Base-by-base conservation (phyloP, 257 asterid genomes). In the Mitragyna speciosa region DNA sequence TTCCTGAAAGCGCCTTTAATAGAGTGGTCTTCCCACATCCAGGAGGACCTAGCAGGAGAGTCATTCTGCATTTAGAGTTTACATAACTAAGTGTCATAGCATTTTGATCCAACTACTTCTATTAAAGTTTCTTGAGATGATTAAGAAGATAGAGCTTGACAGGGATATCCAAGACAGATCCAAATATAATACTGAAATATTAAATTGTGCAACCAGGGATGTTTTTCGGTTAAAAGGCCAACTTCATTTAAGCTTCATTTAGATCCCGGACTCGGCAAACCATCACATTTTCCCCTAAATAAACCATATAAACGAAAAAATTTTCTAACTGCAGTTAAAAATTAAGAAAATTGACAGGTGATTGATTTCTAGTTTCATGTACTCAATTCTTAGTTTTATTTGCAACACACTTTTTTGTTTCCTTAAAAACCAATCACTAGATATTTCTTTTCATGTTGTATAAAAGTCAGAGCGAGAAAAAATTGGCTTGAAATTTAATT, bases 11-110 rank as follows among this genome's bases (percentile, higher is more conserved):
- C 33, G 94, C 94, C 82, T 90, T 90, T 88, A 91, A 83, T 52
- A 91, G 77, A 49, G 96, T 85, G 70, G 94, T 91, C 82, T 92
- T 92, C 78, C 97, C 93, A 65, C 93, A 88, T 51, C 94, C 94
- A 20, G 97, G 94, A 82, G 95, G 94, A 71, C 95, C 95, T 73
- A 90, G 94, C 77, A 92, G 80, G 43, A 92, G 87, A 59, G 92
- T 88, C 85, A 92, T 83, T 82, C 95, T 90, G 93, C 80, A 83
- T 80, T 66, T 31, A 80, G 11, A 83, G 30, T 72, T 26, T 24
- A 76, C 75, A 64, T 45, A 76, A 26, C 7, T 61, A 26, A 73
- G 51, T 24, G 63, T 61, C 70, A 71, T 70, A 70, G 71, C 43
- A 66, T 14, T 47, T 67, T 80, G 70, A 14, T 22, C 36, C 20